Percentiles rank a stretch among this genome's conserved stretches.
Evolutionary conservation across 2,329 filamentous ascomycete genomes (phyloP).

Genomic region (Dothistroma pini): DNA sequence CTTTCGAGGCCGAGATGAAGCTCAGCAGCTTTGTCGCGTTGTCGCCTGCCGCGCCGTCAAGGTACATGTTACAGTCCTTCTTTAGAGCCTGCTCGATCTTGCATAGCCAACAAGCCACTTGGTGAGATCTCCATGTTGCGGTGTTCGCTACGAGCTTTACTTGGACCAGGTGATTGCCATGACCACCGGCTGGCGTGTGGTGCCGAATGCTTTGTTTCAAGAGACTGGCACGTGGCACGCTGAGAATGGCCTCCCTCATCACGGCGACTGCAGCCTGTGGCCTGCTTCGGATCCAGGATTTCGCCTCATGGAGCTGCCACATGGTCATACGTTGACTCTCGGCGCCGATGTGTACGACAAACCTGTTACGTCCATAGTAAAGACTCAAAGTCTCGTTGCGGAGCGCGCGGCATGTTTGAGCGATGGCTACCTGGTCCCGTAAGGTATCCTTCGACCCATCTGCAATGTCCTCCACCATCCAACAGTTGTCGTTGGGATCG

Average conservation of each 20-base stretch:
- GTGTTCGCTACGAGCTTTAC: background rate
- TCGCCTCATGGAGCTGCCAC: background rate
- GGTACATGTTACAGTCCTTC: background rate
- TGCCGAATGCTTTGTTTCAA: background rate
- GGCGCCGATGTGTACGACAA: background rate
- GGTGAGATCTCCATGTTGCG: background rate
- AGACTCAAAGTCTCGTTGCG: constrained; percentile 9
- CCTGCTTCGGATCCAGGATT: background rate
- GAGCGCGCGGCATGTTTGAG: constrained; percentile 10
- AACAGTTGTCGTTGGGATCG: background rate
- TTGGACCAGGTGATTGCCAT: background rate
- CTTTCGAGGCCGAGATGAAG: background rate
- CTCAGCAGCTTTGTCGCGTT: background rate
- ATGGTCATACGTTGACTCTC: background rate
- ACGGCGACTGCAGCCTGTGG: background rate
- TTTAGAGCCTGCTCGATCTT: background rate
- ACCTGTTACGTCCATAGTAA: constrained; percentile 14
- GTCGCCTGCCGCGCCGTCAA: background rate
- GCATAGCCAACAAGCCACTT: background rate
- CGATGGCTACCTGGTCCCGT: background rate
- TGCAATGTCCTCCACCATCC: background rate
- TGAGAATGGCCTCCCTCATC: background rate
- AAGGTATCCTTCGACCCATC: background rate
- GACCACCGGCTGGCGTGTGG: background rate
- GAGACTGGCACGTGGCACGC: background rate